Conservation (phyloP, 495 filamentous ascomycete genomes). For the Tuber brumale region DNA sequence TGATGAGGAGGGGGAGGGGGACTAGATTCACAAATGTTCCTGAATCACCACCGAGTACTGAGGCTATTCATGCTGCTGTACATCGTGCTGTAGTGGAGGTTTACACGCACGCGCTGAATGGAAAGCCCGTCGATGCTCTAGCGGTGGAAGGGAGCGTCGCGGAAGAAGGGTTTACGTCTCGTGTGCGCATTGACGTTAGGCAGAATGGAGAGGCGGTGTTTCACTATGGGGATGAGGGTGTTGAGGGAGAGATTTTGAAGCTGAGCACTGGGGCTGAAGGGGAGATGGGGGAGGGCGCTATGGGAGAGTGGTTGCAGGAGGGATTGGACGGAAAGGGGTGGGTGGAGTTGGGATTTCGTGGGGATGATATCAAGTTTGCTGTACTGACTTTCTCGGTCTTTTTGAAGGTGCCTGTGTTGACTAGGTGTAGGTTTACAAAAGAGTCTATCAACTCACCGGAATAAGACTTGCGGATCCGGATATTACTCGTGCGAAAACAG, state of each 20-base stretch:
- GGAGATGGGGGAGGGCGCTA: constrained; percentile 16
- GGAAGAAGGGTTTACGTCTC: neutral
- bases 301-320: constrained; percentile 12
- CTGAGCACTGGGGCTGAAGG: constrained; percentile 5
- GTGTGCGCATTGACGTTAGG: constrained; percentile 14
- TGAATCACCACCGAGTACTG: neutral
- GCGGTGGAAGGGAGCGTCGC: neutral
- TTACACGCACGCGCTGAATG: constrained; percentile 16
- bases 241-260: constrained; percentile 17
- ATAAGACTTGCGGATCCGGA: constrained; percentile 62
- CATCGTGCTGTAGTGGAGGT: constrained; percentile 31
- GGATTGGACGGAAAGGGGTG: constrained; percentile 14
- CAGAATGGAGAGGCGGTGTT: constrained; percentile 12
- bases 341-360: constrained; percentile 5
- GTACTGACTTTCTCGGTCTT: neutral
- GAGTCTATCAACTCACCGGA: constrained; percentile 69
- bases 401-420: constrained; percentile 11
- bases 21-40: neutral
- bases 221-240: constrained; percentile 5
- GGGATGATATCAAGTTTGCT: neutral
- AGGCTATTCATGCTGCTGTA: constrained; percentile 14
- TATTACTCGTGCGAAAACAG: constrained; percentile 51
- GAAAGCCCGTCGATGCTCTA: neutral
- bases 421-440: constrained; percentile 36
- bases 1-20: neutral